Evolutionary conservation across 2,329 filamentous ascomycete species (phyloP), one percentile per base, ranked within the genome.

Genomic region (Exophiala sp.): DNA sequence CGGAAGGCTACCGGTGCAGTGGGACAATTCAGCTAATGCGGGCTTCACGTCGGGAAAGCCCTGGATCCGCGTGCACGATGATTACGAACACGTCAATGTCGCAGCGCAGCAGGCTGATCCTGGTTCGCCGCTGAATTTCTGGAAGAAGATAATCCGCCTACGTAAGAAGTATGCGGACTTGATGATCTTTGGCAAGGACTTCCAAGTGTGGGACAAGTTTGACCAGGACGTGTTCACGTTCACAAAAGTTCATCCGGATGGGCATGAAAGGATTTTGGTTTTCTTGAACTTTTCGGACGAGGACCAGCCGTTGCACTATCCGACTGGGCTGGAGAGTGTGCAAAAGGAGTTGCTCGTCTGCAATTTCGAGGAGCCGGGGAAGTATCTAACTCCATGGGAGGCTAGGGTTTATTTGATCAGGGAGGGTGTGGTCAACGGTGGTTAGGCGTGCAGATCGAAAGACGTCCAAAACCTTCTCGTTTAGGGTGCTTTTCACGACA

Each of bases 41-140:
- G 87, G 87, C 9, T 91, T 90, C 71, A 84, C 84, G 0, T 72
- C 72, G 1, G 70, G 70, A 1, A 75, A 74, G 50, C 84, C 86
- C 2, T 91, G 87, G 87, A 89, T 90, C 80, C 77, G 79, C 11
- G 79, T 84, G 36, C 84, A 88, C 65, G 80, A 85, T 52, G 79
- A 83, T 65, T 85, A 83, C 66, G 66, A 65, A 1, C 67, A 72
- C n/a, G 74, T 86, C 70, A 91, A 91, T 64, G 85, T 82, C 24
- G 78, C 75, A 1, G 64, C 72, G 0, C 65, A 72, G 50, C 61
- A 71, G 36, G 59, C 64, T 16, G 68, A 74, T 45, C 66, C 68
- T 1, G 60, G 66, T 12, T 84, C 79, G 6, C 76, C 84, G 16
- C 81, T 85, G 65, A 70, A 75, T 54, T 86, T 82, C 67, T 91